These are phyloP conservation scores for Kandelia obovata DNA, from an alignment of 345 rosid genomes.

Conservation along the genomic window DNA sequence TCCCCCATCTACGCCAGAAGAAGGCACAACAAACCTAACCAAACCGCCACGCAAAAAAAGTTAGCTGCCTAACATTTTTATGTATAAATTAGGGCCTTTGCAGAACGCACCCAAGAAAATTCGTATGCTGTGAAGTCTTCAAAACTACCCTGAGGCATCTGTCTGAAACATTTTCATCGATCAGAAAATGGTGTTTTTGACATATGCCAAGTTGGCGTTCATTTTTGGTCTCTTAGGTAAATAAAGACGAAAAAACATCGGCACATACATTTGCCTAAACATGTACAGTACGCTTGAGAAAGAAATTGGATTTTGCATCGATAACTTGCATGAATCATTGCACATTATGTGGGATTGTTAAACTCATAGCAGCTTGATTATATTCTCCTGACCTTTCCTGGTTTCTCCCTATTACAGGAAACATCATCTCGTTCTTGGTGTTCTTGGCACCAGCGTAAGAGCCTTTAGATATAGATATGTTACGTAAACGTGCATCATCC, in stretches of 20 bases:
- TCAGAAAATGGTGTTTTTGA: slow-evolving; percentile 9
- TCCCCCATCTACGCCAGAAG: background rate
- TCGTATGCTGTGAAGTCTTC: background rate
- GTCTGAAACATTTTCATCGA: background rate
- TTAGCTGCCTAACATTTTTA: slow-evolving; percentile 7
- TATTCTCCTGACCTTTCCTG: background rate
- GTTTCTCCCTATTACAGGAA: slow-evolving; percentile 4
- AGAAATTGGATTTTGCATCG: too few relatives aligned
- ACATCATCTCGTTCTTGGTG: slow-evolving; percentile 14
- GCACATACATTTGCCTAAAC: background rate
- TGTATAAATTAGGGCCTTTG: background rate
- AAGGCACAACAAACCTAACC: background rate
- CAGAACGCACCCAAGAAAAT: background rate
- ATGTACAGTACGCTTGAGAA: background rate
- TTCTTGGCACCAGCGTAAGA: slow-evolving; percentile 28
- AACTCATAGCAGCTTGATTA: too few relatives aligned
- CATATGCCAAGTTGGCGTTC: slow-evolving; percentile 5
- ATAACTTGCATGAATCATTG: too few relatives aligned
- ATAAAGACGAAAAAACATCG: too few relatives aligned
- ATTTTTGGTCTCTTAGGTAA: slow-evolving; percentile 21
- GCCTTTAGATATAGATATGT: background rate
- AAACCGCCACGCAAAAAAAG: background rate
- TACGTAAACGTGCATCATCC: background rate
- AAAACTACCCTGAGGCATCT: background rate
- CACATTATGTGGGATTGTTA: too few relatives aligned